Percentiles rank a stretch among this genome's conserved stretches.
Evolutionary conservation across 2,329 filamentous ascomycete genomes (phyloP).

Genomic region (Lasiodiplodia hormozganensis): DNA sequence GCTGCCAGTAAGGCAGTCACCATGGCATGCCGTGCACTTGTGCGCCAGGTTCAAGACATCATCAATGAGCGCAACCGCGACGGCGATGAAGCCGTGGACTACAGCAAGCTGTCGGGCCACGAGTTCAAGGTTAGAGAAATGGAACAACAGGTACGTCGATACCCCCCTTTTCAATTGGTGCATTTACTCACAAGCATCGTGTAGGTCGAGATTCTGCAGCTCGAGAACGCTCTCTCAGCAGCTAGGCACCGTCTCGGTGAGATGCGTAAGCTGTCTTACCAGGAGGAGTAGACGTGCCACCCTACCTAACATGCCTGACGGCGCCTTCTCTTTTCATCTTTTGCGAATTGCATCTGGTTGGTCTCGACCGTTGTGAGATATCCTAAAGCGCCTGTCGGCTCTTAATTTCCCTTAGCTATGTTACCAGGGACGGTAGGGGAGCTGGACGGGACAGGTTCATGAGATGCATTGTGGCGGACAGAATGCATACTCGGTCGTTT

Average conservation of each 20-base stretch:
- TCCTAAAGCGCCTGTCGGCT: slow-evolving; percentile 12
- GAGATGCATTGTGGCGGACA: background rate
- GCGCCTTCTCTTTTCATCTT: slow-evolving; percentile 1
- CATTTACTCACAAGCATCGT: slow-evolving; percentile 27
- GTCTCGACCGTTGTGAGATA: background rate
- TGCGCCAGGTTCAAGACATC: slow-evolving; percentile 92
- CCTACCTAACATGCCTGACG: background rate
- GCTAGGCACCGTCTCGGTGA: slow-evolving; percentile 87
- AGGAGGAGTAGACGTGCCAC: slow-evolving; percentile 65
- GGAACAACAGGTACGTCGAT: slow-evolving; percentile 91
- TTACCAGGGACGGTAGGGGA: slow-evolving; percentile 1
- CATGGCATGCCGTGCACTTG: slow-evolving; percentile 82
- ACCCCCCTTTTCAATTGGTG: background rate
- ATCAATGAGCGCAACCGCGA: slow-evolving; percentile 86
- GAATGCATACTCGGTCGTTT: slow-evolving; percentile 5
- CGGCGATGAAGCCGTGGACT: slow-evolving; percentile 82
- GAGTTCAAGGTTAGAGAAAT: slow-evolving; percentile 99
- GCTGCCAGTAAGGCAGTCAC: slow-evolving; percentile 92
- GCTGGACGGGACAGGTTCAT: slow-evolving; percentile 1
- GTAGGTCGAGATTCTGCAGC: slow-evolving; percentile 93
- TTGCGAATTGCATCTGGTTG: background rate
- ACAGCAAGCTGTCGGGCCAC: slow-evolving; percentile 84
- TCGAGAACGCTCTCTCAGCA: slow-evolving; percentile 83
- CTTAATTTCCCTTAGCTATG: slow-evolving; percentile 1
- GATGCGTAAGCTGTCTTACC: slow-evolving; percentile 97